Base-by-base conservation (phyloP, 208 protist genomes). In the Acanthamoeba polyphaga region DNA sequence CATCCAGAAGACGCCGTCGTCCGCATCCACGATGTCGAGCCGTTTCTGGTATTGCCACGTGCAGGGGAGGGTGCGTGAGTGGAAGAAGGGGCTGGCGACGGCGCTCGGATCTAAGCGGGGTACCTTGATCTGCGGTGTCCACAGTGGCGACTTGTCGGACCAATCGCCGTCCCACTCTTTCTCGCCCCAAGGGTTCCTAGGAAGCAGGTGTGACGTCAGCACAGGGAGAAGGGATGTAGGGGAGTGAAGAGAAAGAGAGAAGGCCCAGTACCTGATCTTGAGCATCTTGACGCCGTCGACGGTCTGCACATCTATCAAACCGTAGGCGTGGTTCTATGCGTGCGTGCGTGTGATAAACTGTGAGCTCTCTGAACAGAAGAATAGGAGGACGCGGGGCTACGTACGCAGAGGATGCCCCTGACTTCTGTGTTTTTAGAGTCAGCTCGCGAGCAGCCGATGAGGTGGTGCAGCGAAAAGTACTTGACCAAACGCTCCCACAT, bases 101-200 rank as follows among this genome's bases (percentile, higher is more conserved):
- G 32, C 24, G 72, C 29, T 15, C 7, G 8, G 19, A 19, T 46
- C 27, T 5, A 27, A 6, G 68, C 13, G 4, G n/a, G 46, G 72
- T 46, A 85, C 91, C 93, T 95, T 95, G 49, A 95, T 76, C 46
- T 60, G 24, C n/a, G 34, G 17, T 1, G 74, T 95, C 93, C 93
- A 95, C 15, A 95, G 80, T 1, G 74, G 38, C 32, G 93, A 95
- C 29, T 78, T 49, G 49, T 95, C 93, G 46, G 93, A 95, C 93
- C 93, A 95, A 46, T 95, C 93, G 46, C 93, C 93, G n/a, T 88
- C 64, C 93, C 93, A 95, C n/a, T 95, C 93, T 19, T 80, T 80
- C 29, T 72, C 27, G 24, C 93, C 93, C 93, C 93, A 95, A 22
- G 93, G 93, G 32, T 95, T 95, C 53, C 93, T 88, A 76, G 68